phyloP scores from a whole-genome alignment of 2,329 filamentous ascomycete species.

The Emergomyces orientalis region DNA sequence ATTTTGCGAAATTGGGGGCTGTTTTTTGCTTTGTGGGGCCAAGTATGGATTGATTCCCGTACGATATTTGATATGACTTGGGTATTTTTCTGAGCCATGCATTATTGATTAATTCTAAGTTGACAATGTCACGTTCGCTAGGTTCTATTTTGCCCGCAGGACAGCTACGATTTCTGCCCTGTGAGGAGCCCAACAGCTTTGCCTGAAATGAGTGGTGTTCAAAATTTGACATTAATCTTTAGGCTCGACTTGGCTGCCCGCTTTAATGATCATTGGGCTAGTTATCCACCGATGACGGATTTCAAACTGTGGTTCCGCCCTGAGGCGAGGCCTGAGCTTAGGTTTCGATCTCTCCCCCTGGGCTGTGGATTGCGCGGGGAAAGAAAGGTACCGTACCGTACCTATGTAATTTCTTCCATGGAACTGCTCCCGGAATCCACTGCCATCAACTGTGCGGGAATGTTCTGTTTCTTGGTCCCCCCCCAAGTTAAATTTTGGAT shows the following conservation, averaged over 20 bases:
- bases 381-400: too few species aligned
- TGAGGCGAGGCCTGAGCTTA: background rate
- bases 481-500: background rate
- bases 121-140: background rate
- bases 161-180: background rate
- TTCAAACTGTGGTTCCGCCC: too few species aligned
- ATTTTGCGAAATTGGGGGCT: background rate
- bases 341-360: background rate
- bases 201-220: background rate
- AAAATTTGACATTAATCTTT: background rate
- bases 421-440: too few species aligned
- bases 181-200: background rate
- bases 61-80: background rate
- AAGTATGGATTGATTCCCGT: too few species aligned
- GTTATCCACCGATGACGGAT: background rate
- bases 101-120: background rate
- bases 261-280: background rate
- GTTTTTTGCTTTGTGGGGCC: background rate
- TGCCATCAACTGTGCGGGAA: background rate
- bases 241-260: background rate
- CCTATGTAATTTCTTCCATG: too few species aligned
- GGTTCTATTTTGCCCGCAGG: background rate
- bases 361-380: background rate
- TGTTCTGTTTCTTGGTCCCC: background rate
- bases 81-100: background rate